Conservation (phyloP, 1,284 basidiomycete species). For the Marasmius fiardii region DNA sequence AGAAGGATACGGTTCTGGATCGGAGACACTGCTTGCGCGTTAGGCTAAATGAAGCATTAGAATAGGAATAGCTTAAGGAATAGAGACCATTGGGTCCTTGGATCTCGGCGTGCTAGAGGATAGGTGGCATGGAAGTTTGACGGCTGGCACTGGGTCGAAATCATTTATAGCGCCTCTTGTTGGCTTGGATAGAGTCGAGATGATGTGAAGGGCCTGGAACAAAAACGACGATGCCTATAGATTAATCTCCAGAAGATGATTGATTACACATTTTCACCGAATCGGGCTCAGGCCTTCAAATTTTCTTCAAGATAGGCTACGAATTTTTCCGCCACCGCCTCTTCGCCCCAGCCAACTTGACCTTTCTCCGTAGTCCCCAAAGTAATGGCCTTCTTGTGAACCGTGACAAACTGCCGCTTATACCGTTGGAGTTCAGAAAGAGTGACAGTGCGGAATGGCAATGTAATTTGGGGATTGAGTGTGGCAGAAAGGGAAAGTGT, state of each 20-base stretch:
- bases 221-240: too few species aligned
- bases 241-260: background rate
- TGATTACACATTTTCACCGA: background rate
- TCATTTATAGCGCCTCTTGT: too few species aligned
- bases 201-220: too few species aligned
- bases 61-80: too few species aligned
- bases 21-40: too few species aligned
- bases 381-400: slow-evolving; percentile 86
- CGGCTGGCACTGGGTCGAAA: too few species aligned
- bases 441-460: slow-evolving; percentile 71
- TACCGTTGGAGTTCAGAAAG: slow-evolving; percentile 82
- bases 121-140: too few species aligned
- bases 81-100: too few species aligned
- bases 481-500: slow-evolving; percentile 45
- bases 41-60: too few species aligned
- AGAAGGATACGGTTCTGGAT: too few species aligned
- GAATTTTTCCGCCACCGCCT: slow-evolving; percentile 73
- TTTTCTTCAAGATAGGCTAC: slow-evolving; percentile 77
- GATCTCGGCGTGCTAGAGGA: too few species aligned
- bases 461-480: slow-evolving; percentile 39
- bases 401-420: slow-evolving; percentile 85
- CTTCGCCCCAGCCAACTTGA: slow-evolving; percentile 72
- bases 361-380: slow-evolving; percentile 81
- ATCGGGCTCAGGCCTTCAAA: slow-evolving; percentile 37
- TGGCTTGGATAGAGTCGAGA: too few species aligned